A percentile compares a stretch with the other conserved stretches of the same genome.
phyloP scores from a whole-genome alignment of 805 yeast species.

The Zygoascus tannicola region DNA sequence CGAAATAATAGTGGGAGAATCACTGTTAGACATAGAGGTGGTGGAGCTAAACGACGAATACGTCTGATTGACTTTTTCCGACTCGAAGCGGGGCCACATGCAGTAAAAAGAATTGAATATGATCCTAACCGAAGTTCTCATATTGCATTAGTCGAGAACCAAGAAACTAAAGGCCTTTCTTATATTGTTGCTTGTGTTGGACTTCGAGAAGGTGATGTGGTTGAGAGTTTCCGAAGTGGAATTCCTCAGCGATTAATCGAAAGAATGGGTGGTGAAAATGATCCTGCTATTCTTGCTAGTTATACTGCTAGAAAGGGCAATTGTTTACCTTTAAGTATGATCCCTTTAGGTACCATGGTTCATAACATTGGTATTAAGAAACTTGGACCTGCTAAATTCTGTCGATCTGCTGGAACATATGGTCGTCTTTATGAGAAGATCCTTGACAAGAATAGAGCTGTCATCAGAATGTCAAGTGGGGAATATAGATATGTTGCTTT shows the following conservation, averaged over 20 bases:
- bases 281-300: constrained; percentile 82
- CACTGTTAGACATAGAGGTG: constrained; percentile 92
- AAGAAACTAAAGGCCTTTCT: constrained; percentile 49
- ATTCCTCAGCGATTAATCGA: constrained; percentile 63
- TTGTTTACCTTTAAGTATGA: constrained; percentile 84
- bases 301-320: constrained; percentile 88
- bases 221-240: constrained; percentile 84
- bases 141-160: constrained; percentile 72
- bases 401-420: constrained; percentile 90
- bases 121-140: constrained; percentile 94
- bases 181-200: constrained; percentile 91
- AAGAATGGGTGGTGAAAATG: constrained; percentile 86
- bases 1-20: constrained; percentile 83
- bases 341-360: constrained; percentile 88
- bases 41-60: constrained; percentile 86
- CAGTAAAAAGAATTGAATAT: constrained; percentile 81
- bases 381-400: constrained; percentile 75
- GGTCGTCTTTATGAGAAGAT: constrained; percentile 78
- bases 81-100: constrained; percentile 56
- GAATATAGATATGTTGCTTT: constrained; percentile 85
- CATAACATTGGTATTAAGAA: constrained; percentile 77
- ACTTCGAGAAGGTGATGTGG: constrained; percentile 81
- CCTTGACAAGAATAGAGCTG: constrained; percentile 59
- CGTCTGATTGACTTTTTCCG: constrained; percentile 75
- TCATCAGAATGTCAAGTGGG: constrained; percentile 78